These are phyloP conservation scores for Sindora glabra DNA, from an alignment of 306 rosid species.

Conservation along the genomic window DNA sequence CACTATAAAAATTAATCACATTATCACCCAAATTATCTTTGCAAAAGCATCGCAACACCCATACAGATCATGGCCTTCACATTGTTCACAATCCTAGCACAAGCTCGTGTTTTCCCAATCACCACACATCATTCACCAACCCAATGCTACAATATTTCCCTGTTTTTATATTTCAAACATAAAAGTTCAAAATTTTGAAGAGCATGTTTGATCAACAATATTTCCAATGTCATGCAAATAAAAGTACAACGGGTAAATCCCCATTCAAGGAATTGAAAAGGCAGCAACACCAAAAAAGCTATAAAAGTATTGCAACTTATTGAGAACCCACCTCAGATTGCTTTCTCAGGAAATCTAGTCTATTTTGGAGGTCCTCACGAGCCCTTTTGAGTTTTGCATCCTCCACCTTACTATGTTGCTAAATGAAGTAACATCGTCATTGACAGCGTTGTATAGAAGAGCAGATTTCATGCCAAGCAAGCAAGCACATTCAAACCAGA, in stretches of 20 bases:
- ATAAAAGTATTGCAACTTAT: neutral
- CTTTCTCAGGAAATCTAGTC: slow-evolving; percentile 64
- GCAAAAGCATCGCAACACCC: too few relatives aligned
- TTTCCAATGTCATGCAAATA: slow-evolving; percentile 3
- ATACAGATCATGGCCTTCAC: too few relatives aligned
- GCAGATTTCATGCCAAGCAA: neutral
- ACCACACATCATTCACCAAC: slow-evolving; percentile 5
- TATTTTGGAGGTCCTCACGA: slow-evolving; percentile 78
- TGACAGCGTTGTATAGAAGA: slow-evolving; percentile 5
- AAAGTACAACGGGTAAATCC: neutral
- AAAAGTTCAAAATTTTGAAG: neutral
- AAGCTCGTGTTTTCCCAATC: neutral
- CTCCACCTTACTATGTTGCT: slow-evolving; percentile 62
- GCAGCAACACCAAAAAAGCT: neutral
- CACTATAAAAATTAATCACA: neutral
- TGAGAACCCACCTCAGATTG: slow-evolving; percentile 75
- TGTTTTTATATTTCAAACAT: neutral
- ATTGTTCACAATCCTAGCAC: neutral
- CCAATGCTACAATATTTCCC: slow-evolving; percentile 10
- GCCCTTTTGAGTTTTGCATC: slow-evolving; percentile 54
- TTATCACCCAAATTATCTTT: too few relatives aligned
- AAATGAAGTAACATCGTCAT: slow-evolving; percentile 20
- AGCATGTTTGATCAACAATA: neutral
- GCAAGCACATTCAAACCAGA: neutral
- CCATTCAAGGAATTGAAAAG: slow-evolving; percentile 1